phyloP scores from a whole-genome alignment of 306 rosid species.

The Parietaria judaica region DNA sequence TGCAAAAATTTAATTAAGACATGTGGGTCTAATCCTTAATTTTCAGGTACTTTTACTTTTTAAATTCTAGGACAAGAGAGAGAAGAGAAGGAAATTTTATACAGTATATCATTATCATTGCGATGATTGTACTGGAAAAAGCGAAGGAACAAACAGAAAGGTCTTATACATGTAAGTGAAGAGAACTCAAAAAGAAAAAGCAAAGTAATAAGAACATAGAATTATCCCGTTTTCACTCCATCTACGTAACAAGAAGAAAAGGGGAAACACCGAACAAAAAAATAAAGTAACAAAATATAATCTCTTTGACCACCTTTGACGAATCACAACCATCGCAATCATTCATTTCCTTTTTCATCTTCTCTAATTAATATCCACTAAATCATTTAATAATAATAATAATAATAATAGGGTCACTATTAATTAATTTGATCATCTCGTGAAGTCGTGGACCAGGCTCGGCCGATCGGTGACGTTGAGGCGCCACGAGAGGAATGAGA shows the following conservation, averaged over 20 bases:
- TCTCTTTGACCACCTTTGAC: slow-evolving; percentile 27
- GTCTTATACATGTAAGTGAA: slow-evolving; percentile 32
- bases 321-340: slow-evolving; percentile 35
- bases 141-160: slow-evolving; percentile 29
- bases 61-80: slow-evolving; percentile 24
- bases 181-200: slow-evolving; percentile 27
- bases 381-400: neutral
- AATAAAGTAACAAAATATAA: slow-evolving; percentile 15
- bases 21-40: no score
- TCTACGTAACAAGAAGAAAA: slow-evolving; percentile 36
- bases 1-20: no score
- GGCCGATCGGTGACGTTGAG: slow-evolving; percentile 86
- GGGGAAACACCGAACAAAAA: slow-evolving; percentile 19
- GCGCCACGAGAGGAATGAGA: slow-evolving; percentile 86
- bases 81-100: neutral
- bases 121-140: slow-evolving; percentile 1
- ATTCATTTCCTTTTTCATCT: slow-evolving; percentile 3
- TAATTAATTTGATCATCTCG: slow-evolving; percentile 38
- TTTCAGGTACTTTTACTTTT: neutral
- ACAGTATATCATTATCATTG: neutral
- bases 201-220: slow-evolving; percentile 43
- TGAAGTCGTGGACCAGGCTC: slow-evolving; percentile 78
- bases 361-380: neutral
- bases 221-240: slow-evolving; percentile 50
- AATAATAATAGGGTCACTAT: slow-evolving; percentile 1